phyloP scores from a whole-genome alignment of 2,329 filamentous ascomycete species.

The Mycosphaerella sp. region DNA sequence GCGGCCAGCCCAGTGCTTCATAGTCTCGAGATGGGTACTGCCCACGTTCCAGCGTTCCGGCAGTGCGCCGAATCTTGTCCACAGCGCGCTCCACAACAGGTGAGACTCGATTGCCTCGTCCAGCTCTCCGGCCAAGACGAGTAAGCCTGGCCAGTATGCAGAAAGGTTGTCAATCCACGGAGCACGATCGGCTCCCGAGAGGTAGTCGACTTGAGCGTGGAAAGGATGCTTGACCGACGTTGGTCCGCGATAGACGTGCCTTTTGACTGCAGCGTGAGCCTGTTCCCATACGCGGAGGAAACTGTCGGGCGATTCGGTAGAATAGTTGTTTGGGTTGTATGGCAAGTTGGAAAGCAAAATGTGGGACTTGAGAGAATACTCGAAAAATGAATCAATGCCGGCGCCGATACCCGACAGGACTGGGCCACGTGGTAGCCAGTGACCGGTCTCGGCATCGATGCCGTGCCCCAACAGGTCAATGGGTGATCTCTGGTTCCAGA shows the following conservation, averaged over 20 bases:
- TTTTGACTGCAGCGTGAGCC: constrained; percentile 78
- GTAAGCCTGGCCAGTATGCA: constrained; percentile 86
- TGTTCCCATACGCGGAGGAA: constrained; percentile 81
- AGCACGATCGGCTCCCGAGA: constrained; percentile 78
- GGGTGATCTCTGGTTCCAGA: constrained; percentile 81
- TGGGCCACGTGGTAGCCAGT: constrained; percentile 63
- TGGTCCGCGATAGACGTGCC: constrained; percentile 73
- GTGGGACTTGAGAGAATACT: constrained; percentile 93
- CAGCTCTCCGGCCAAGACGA: constrained; percentile 78
- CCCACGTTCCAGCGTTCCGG: constrained; percentile 69
- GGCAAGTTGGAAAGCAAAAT: constrained; percentile 73
- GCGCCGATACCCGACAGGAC: constrained; percentile 91
- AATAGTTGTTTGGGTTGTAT: constrained; percentile 48
- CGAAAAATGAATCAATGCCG: constrained; percentile 96
- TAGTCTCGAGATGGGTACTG: constrained; percentile 73
- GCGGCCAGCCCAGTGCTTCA: constrained; percentile 92
- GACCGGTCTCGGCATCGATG: constrained; percentile 82
- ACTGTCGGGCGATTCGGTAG: constrained; percentile 59
- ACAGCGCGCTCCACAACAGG: constrained; percentile 82
- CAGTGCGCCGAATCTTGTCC: constrained; percentile 89
- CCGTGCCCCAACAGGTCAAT: constrained; percentile 86
- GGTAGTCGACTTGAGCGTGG: constrained; percentile 83
- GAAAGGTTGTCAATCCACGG: constrained; percentile 96
- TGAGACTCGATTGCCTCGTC: constrained; percentile 89
- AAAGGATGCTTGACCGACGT: constrained; percentile 74